phyloP scores from a whole-genome alignment of 345 rosid species.

The Syzygium jambos region DNA sequence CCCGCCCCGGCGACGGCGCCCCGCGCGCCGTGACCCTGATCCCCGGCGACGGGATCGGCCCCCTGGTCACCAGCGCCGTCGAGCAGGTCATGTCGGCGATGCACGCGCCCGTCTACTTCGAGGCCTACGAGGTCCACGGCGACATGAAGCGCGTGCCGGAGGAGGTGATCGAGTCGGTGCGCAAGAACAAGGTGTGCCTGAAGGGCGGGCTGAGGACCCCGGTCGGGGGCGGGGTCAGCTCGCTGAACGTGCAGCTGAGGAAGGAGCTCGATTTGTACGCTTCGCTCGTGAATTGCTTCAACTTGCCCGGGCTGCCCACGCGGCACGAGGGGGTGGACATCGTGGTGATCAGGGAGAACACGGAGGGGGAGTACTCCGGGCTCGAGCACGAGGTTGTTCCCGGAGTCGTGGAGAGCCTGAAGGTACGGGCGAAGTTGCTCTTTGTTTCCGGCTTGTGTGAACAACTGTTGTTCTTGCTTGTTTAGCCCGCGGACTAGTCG shows the following conservation, averaged over 20 bases:
- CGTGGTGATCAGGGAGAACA: constrained; percentile 46
- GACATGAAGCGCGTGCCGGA: constrained; percentile 72
- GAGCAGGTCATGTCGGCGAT: constrained; percentile 90
- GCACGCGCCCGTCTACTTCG: constrained; percentile 89
- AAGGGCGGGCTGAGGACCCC: constrained; percentile 93
- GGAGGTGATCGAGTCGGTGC: constrained; percentile 80
- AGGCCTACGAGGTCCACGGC: constrained; percentile 66
- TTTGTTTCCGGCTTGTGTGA: neutral
- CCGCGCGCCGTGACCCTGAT: constrained; percentile 77
- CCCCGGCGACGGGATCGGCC: constrained; percentile 94
- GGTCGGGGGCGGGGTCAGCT: constrained; percentile 88
- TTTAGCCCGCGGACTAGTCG: neutral
- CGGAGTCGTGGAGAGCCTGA: constrained; percentile 43
- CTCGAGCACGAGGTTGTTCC: constrained; percentile 47
- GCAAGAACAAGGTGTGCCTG: constrained; percentile 76
- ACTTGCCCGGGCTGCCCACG: constrained; percentile 36
- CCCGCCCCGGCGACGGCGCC: constrained; percentile 89
- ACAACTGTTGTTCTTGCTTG: neutral
- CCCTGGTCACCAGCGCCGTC: constrained; percentile 77
- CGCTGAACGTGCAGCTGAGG: constrained; percentile 60
- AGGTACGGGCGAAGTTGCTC: constrained; percentile 12
- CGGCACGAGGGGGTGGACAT: constrained; percentile 41
- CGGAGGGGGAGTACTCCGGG: constrained; percentile 37
- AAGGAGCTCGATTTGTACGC: constrained; percentile 50
- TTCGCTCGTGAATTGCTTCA: constrained; percentile 44